A percentile compares a stretch with the other conserved stretches of the same genome.
phyloP scores from a whole-genome alignment of 169 alveolate species.

The Plasmodium inui region DNA sequence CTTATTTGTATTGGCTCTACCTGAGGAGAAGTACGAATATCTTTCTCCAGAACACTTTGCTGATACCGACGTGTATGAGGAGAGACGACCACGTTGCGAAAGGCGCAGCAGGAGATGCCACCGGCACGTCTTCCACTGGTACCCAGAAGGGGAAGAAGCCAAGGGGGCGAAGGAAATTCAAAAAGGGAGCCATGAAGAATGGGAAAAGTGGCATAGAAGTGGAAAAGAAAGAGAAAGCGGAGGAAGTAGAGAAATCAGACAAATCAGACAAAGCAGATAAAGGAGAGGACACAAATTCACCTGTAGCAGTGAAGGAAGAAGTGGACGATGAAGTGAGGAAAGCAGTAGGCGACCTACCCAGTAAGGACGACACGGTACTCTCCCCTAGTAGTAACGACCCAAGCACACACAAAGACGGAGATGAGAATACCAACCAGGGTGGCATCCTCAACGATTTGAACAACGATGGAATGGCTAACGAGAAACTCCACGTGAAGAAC shows the following conservation, averaged over 20 bases:
- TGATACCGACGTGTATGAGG: slow-evolving; percentile 83
- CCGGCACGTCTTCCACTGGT: background rate
- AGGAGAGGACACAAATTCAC: background rate
- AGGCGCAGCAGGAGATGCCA: background rate
- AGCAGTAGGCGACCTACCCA: background rate
- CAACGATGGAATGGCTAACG: background rate
- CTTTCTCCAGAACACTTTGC: slow-evolving; percentile 88
- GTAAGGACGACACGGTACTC: background rate
- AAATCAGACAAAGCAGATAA: background rate
- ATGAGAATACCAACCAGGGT: background rate
- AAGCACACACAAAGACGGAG: background rate
- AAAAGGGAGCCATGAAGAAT: slow-evolving; percentile 1
- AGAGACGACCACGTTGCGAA: slow-evolving; percentile 8
- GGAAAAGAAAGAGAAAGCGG: background rate
- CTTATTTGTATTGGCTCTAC: slow-evolving; percentile 91
- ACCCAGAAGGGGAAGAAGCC: slow-evolving; percentile 12
- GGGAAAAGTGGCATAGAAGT: background rate
- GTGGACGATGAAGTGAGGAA: background rate
- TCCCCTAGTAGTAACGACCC: background rate
- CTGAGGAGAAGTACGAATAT: slow-evolving; percentile 87
- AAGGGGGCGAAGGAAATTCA: background rate
- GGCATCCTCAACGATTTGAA: background rate
- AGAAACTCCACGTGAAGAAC: background rate
- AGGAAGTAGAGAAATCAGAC: background rate
- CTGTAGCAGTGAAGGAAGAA: background rate